Base-by-base conservation (phyloP, 257 asterid genomes). In the Petunia secreta region DNA sequence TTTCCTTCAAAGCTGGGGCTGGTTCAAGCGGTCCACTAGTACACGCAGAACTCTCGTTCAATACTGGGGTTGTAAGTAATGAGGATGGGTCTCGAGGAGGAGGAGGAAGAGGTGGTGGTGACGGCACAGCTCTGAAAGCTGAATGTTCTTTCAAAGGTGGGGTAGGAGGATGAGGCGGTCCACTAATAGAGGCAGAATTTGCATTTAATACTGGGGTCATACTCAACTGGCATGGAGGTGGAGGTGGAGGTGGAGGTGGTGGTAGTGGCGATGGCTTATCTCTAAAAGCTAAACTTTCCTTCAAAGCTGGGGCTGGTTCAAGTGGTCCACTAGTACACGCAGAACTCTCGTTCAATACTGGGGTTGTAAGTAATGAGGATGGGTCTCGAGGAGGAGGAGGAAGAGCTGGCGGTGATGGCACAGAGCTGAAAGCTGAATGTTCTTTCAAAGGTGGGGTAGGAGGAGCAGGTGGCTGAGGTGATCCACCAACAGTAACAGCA, bases 181-280 rank as follows among this genome's bases (percentile, higher is more conserved):
- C 79, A 36, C 80, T 59, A 78, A 58, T 79, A 66, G 62, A 53
- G 78, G 52, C 82, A 78, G 69, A 69, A 67, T 9, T 76, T 50
- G 41, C 81, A 34, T 82, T 58, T 76, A 60, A 55, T 75, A 83
- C 63, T 62, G 59, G 46, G 15, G 75, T 74, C 68, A 79, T 64
- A 77, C 38, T 73, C 73, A 69, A 88, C 71, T 84, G 75, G 50
- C 75, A 82, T 44, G 75, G 66, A 14, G 85, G 68, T 43, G 75
- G 80, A 40, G 90, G 81, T 52, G 85, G 87, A 80, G 86, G 88
- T 60, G 46, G 76, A 58, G 85, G 89, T 14, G 92, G 88, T 77
- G 84, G 86, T 13, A 85, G 86, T 63, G 89, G 90, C 37, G 25
- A 9, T 41, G 86, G 85, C 57, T 75, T 81, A 79, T 73, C 75